phyloP scores from a whole-genome alignment of 192 early-diverging fungal genomes.

The Haplosporangium gracile region DNA sequence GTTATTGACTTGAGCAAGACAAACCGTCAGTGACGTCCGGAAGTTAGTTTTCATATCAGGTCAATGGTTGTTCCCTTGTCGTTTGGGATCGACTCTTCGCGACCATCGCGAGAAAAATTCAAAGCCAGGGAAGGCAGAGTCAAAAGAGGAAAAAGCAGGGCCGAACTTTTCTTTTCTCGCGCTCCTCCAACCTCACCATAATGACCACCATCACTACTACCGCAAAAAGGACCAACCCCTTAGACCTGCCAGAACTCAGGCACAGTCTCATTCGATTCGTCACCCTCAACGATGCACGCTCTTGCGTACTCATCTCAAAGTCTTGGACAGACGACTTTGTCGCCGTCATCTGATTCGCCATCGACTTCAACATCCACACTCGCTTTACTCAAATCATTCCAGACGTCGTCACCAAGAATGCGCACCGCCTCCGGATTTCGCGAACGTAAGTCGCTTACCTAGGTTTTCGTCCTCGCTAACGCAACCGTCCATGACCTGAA shows the following conservation, averaged over 20 bases:
- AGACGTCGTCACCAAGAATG: not conserved
- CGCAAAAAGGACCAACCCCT: not conserved
- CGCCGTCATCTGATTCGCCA: not conserved
- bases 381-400: not conserved
- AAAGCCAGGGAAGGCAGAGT: too few relatives aligned
- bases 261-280: not conserved
- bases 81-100: too few relatives aligned
- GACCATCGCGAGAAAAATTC: too few relatives aligned
- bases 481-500: not conserved
- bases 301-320: slow-evolving; percentile 4
- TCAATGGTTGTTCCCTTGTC: too few relatives aligned
- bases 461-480: not conserved
- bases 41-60: too few relatives aligned
- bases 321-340: slow-evolving; percentile 1
- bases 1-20: too few relatives aligned
- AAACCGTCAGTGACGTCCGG: too few relatives aligned
- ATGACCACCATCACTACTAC: not conserved
- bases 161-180: not conserved
- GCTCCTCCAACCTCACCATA: not conserved
- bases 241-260: not conserved
- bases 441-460: not conserved
- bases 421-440: not conserved
- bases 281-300: not conserved
- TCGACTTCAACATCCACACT: not conserved
- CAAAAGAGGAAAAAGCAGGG: too few relatives aligned